Evolutionary conservation across 306 rosid genomes (phyloP).

Genomic region (Acmispon strigosus): DNA sequence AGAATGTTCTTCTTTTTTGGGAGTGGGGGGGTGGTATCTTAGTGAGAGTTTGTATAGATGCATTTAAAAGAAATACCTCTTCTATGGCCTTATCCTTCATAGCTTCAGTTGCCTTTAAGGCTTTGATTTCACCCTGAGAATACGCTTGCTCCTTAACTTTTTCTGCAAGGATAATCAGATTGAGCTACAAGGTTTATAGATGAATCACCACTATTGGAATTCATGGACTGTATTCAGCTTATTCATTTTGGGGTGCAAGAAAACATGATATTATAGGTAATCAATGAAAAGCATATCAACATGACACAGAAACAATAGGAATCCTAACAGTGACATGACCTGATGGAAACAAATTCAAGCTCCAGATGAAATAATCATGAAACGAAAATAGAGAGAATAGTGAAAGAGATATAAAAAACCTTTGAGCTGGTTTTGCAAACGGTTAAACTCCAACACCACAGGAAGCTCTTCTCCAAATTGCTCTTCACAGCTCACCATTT

Average conservation of each 20-base stretch:
- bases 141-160: conserved; percentile 44
- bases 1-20: no score
- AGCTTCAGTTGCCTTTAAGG: conserved; percentile 55
- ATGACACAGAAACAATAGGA: neutral
- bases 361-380: neutral
- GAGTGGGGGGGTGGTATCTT: neutral
- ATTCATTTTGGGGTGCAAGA: neutral
- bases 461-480: conserved; percentile 38
- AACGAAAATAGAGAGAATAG: neutral
- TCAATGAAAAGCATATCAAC: neutral
- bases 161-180: conserved; percentile 39
- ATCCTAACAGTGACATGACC: neutral
- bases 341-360: neutral
- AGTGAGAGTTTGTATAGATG: neutral
- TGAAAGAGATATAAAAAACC: conserved; percentile 34
- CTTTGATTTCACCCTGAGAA: conserved; percentile 67
- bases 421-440: conserved; percentile 62
- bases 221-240: neutral
- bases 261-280: neutral
- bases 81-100: conserved; percentile 75
- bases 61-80: conserved; percentile 44
- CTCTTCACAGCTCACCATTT: conserved; percentile 58
- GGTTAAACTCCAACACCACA: conserved; percentile 62
- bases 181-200: neutral
- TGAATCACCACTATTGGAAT: neutral